phyloP scores from a whole-genome alignment of 208 protist species.

The Acanthamoeba lenticulata region DNA sequence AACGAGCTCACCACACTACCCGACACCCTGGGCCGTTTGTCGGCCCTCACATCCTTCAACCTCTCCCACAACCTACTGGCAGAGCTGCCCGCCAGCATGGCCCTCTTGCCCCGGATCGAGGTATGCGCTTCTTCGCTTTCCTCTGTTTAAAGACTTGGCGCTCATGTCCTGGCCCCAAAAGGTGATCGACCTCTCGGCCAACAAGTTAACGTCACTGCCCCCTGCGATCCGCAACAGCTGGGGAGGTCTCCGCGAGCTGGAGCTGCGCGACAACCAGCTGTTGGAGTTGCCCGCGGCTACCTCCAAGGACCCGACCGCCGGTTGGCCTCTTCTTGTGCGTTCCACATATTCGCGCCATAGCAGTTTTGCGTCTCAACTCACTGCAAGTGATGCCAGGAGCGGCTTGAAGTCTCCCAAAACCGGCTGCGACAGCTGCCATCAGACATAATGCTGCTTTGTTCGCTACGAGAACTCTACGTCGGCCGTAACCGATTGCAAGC shows the following conservation, averaged over 20 bases:
- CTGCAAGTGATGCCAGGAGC: neutral
- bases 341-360: neutral
- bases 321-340: neutral
- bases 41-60: neutral
- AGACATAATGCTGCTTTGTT: neutral
- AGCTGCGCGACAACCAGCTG: conserved; percentile 5
- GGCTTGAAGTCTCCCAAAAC: neutral
- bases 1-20: neutral
- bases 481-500: neutral
- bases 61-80: neutral
- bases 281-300: neutral
- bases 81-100: neutral
- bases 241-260: neutral
- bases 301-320: neutral
- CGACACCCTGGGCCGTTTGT: neutral
- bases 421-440: neutral
- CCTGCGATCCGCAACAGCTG: neutral
- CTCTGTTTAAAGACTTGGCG: too few relatives aligned
- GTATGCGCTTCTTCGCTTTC: neutral
- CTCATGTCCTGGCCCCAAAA: neutral
- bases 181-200: neutral
- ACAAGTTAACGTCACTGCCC: neutral
- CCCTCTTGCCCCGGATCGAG: neutral
- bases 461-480: conserved; percentile 1
- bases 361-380: neutral